Base-by-base conservation (phyloP, 2,329 filamentous ascomycete species). In the Curvularia hawaiiensis region DNA sequence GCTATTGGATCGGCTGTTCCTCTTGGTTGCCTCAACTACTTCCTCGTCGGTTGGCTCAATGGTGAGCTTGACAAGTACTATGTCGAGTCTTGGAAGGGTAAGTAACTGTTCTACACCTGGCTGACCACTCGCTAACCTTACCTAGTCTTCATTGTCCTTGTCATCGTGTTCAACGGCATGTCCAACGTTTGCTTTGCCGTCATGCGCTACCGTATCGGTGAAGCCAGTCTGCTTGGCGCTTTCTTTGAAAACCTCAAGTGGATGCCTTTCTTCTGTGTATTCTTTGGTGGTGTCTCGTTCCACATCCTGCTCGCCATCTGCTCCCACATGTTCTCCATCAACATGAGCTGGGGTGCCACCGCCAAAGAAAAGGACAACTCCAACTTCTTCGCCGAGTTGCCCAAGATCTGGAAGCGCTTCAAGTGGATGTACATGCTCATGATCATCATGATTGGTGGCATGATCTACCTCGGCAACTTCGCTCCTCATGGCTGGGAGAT, bases 301-400 rank as follows among this genome's bases (percentile, higher is more conserved):
- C 90, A 94, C 78, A 85, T 95, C 55, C 90, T 86, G 28, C 88
- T 92, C 75, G 91, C 91, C 4, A 81, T 95, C 48, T 79, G 93
- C 45, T 83, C 88, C 1, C 91, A 95, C 79, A 91, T 94, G 87
- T 91, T 94, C 73, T 87, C 90, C 78, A 87, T 94, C 71, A 83
- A 94, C 77, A 94, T 94, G 89, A 86, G 84, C 3, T 94, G 91
- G 90, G 90, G 90, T 50, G 87, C 90, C 2, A 95, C 91, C 0
- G 84, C 88, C 46, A 95, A 95, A 78, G 91, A 95, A 78, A 87
- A 86, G 50, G 88, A 92, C 71, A 88, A 90, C 72, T 89, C 88
- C 49, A 91, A 91, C 78, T 94, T 95, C 78, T 94, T 92, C 78
- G 90, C 90, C 60, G 90, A 94, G 74, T 84, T 93, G 26, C 90